Base-by-base conservation (phyloP, 2,329 filamentous ascomycete genomes). In the Hymenoscyphus linearis region DNA sequence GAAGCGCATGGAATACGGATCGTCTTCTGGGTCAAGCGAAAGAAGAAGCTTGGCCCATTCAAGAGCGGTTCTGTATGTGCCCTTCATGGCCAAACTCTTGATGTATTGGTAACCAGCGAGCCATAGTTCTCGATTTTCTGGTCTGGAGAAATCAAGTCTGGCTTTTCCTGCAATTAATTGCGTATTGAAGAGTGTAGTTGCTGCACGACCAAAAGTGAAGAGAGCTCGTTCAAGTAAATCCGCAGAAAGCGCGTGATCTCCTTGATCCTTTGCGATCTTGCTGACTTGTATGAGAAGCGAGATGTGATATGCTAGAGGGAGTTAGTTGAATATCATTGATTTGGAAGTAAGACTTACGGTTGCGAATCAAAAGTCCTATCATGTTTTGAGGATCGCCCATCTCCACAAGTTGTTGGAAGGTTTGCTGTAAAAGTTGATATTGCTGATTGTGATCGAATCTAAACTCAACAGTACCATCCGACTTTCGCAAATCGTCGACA, bases 201-300 rank as follows among this genome's bases (percentile, higher is more conserved):
- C 86, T 3, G 92, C 90, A 40, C 93, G 85, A n/a, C 93, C 95
- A 72, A 98, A 93, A 0, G 90, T 90, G 76, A 97, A 98, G 5
- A 99, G 82, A 0, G 93, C 93, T 53, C 95, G 85, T 76, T 98
- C 93, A 59, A 96, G 85, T 1, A 98, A 82, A 69, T 98, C 93
- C 3, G 91, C 88, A 0, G 93, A 87, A 3, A 95, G 84, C 0
- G 93, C 85, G 73, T 92, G 88, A 71, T 98, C 95, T 58, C 91
- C 86, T 71, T 97, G 91, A 67, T 96, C 90, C 73, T 95, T 93
- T 13, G 92, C 92, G 56, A 98, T 89, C 72, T 91, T 91, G 64
- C 91, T 96, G 31, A 96, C 92, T 73, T 97, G 93, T 25, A 98
- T 85, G n/a, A 98, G 82, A 2, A 91, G 93, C 1, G 91, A 95